A percentile compares a stretch with the other conserved stretches of the same genome.
Evolutionary conservation across 2,329 filamentous ascomycete species (phyloP).

Genomic region (Arthroderma sp.): DNA sequence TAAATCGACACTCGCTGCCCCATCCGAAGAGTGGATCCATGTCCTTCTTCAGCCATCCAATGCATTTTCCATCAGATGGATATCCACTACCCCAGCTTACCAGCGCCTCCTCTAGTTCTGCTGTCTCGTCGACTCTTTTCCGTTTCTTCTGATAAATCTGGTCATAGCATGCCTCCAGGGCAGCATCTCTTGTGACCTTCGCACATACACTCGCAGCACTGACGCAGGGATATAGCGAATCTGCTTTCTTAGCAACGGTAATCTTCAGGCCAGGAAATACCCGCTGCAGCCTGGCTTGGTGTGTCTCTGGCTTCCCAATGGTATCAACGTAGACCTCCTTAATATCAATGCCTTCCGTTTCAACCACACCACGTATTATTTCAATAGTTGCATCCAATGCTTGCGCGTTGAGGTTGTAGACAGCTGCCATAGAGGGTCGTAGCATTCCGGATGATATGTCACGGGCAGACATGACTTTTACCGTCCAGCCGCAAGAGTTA

Average conservation of each 20-base stretch:
- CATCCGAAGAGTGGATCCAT: slow-evolving; percentile 94
- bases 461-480: slow-evolving; percentile 65
- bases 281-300: slow-evolving; percentile 72
- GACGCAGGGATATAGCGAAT: slow-evolving; percentile 83
- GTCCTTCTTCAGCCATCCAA: slow-evolving; percentile 67
- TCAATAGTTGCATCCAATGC: slow-evolving; percentile 83
- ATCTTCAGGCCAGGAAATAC: slow-evolving; percentile 68
- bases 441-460: slow-evolving; percentile 75
- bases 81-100: slow-evolving; percentile 83
- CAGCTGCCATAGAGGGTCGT: slow-evolving; percentile 35
- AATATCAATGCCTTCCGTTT: slow-evolving; percentile 61
- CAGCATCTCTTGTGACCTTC: slow-evolving; percentile 88
- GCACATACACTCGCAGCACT: slow-evolving; percentile 89
- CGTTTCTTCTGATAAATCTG: slow-evolving; percentile 27
- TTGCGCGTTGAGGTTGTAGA: slow-evolving; percentile 91
- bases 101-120: slow-evolving; percentile 21
- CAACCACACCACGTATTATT: slow-evolving; percentile 66
- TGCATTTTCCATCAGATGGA: slow-evolving; percentile 72
- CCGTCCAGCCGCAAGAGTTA: slow-evolving; percentile 68
- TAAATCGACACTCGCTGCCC: slow-evolving; percentile 85
- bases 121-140: slow-evolving; percentile 18
- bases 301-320: slow-evolving; percentile 67
- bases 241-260: slow-evolving; percentile 80
- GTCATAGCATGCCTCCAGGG: slow-evolving; percentile 66
- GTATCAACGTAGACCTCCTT: slow-evolving; percentile 91